Percentiles rank a stretch among this genome's conserved stretches.
Conservation (phyloP, 176 grass and related monocot genomes). For the Pharus latifolius region DNA sequence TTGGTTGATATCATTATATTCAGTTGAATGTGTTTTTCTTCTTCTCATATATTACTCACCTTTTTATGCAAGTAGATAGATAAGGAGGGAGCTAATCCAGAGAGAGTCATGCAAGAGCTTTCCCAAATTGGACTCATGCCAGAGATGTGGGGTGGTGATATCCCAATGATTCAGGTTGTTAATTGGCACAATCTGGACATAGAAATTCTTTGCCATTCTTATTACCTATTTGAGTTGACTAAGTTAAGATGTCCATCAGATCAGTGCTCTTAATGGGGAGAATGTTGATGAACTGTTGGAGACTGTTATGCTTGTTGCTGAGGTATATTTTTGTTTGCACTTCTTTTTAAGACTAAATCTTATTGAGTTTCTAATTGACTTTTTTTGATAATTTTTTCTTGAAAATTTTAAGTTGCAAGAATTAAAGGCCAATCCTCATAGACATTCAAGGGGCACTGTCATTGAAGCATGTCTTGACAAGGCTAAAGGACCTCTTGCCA, state of each 20-base stretch:
- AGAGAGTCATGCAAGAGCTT: conserved; percentile 92
- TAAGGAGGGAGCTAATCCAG: conserved; percentile 84
- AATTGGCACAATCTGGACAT: conserved; percentile 8
- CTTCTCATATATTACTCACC: conserved; percentile 3
- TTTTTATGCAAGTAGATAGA: conserved; percentile 54
- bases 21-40: background rate
- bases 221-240: conserved; percentile 21
- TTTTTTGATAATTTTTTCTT: conserved; percentile 28
- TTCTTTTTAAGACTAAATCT: conserved; percentile 10
- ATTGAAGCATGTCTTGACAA: conserved; percentile 92
- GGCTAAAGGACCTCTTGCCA: conserved; percentile 71
- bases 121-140: conserved; percentile 81
- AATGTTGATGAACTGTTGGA: conserved; percentile 89
- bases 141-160: conserved; percentile 92
- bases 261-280: conserved; percentile 94
- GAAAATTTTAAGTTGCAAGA: conserved; percentile 77
- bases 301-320: conserved; percentile 90
- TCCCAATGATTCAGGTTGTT: conserved; percentile 82
- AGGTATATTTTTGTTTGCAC: conserved; percentile 38
- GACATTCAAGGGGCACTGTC: conserved; percentile 94
- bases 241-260: conserved; percentile 41
- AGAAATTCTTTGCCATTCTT: conserved; percentile 20
- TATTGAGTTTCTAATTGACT: conserved; percentile 11
- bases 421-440: conserved; percentile 90
- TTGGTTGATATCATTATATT: background rate